Evolutionary conservation across 2,329 filamentous ascomycete genomes (phyloP), one percentile per base, ranked within the genome.

Genomic region (Chrysosporium queenslandicum): DNA sequence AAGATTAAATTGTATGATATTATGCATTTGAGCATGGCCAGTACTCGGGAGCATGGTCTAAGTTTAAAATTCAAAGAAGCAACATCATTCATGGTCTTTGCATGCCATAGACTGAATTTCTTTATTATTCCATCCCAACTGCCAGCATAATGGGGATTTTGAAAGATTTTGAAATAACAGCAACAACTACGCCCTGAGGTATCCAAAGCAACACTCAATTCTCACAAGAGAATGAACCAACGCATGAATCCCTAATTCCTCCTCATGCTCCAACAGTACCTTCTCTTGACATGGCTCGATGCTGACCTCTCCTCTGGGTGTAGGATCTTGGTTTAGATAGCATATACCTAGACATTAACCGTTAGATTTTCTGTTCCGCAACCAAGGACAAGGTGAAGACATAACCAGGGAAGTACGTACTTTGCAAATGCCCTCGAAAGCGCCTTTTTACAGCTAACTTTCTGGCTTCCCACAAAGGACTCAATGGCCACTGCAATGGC

Each of bases 401-500:
- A 47, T 23, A 11, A 25, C n/a, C 2, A 11, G 5, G 16, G 18
- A 21, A 82, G 68, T 1, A 84, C 87, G 66, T 97, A 98, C 75
- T 98, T 98, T 63, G 92, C 89, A 74, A 98, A 98, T 3, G 92
- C 88, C 55, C 92, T 79, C 0, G 89, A 86, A 41, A 98, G 78
- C 14, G 92, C 89, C 76, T 95, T 96, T 79, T 97, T 98, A 73
- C 87, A 92, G 73, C 87, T 94, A 63, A 97, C 82, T 75, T 98
- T 98, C 68, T 98, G 92, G 62, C 87, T 94, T 56, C 86, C 87
- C 40, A 98, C 87, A 64, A 98, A 98, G 52, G 87, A 94, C 59
- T 97, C 90, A 2, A 98, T 87, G 0, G 92, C 94, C 5, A 98
- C 92, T 12, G 90, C 88, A 64, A 98, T 98, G 53, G 92, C 92